Percentiles rank a stretch among this genome's conserved stretches.
These are phyloP conservation scores for Heteromeles arbutifolia DNA, from an alignment of 306 rosid species.

Conservation along the genomic window DNA sequence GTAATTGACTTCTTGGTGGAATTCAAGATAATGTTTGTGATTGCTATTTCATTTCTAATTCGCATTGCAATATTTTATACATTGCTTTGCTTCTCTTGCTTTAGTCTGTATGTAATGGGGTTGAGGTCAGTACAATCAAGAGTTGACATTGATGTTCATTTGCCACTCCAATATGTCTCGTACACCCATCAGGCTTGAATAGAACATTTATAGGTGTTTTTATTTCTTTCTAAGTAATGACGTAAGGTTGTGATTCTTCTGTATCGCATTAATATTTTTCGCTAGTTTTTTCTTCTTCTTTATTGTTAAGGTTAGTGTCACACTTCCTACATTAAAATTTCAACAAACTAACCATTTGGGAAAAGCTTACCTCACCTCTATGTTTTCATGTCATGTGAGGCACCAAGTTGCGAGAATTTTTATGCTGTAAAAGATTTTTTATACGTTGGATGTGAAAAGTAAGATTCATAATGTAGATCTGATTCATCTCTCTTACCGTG, in stretches of 20 bases:
- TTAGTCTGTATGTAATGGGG: background rate
- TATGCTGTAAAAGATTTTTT: background rate
- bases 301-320: background rate
- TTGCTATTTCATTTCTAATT: background rate
- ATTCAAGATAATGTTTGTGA: background rate
- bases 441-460: background rate
- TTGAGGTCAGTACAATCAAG: background rate
- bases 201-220: background rate
- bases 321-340: background rate
- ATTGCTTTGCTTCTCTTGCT: background rate
- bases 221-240: too few species aligned
- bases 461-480: background rate
- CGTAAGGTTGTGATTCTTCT: too few species aligned
- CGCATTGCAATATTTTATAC: background rate
- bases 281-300: too few species aligned
- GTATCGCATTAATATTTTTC: too few species aligned
- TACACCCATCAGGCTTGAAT: background rate
- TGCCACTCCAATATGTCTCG: background rate
- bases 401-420: background rate
- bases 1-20: background rate
- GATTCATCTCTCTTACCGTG: background rate
- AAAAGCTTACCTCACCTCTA: background rate
- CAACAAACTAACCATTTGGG: background rate
- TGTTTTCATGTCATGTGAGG: too few species aligned
- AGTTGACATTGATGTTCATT: background rate